Evolutionary conservation across 257 asterid genomes (phyloP).

Genomic region (Lavandula angustifolia): DNA sequence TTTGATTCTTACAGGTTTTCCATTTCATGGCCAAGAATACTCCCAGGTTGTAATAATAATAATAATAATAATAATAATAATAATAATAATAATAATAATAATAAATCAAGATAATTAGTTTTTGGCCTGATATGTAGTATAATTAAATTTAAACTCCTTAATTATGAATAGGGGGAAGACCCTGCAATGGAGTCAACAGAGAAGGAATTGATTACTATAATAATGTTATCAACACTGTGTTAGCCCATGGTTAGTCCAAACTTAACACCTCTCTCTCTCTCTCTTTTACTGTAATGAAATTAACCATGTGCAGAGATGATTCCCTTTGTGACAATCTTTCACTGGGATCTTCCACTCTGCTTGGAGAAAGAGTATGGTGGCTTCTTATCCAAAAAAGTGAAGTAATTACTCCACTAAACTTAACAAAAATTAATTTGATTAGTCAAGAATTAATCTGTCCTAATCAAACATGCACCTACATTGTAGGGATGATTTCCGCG

Average conservation of each 20-base stretch:
- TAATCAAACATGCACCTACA: too few species aligned
- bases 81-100: too few species aligned
- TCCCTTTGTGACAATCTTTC: slow-evolving; percentile 36
- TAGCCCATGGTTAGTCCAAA: neutral
- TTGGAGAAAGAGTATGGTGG: slow-evolving; percentile 36
- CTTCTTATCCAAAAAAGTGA: slow-evolving; percentile 7
- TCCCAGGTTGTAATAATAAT: too few species aligned
- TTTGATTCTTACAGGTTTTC: slow-evolving; percentile 34
- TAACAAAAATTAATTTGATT: neutral
- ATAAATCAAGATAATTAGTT: too few species aligned
- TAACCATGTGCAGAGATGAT: slow-evolving; percentile 24
- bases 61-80: too few species aligned
- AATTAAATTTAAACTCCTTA: neutral
- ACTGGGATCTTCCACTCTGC: slow-evolving; percentile 29
- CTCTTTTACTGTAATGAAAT: neutral
- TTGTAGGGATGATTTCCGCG: slow-evolving; percentile 34
- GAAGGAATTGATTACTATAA: slow-evolving; percentile 36
- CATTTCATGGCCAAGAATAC: slow-evolving; percentile 35
- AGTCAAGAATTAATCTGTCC: too few species aligned
- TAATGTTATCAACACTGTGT: slow-evolving; percentile 28
- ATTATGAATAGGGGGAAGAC: slow-evolving; percentile 27
- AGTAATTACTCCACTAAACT: neutral
- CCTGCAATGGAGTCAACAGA: slow-evolving; percentile 17
- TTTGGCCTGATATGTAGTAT: neutral
- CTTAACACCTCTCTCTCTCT: too few species aligned